These are phyloP conservation scores for Prunus kanzakura DNA, from an alignment of 306 rosid genomes.

Conservation along the genomic window DNA sequence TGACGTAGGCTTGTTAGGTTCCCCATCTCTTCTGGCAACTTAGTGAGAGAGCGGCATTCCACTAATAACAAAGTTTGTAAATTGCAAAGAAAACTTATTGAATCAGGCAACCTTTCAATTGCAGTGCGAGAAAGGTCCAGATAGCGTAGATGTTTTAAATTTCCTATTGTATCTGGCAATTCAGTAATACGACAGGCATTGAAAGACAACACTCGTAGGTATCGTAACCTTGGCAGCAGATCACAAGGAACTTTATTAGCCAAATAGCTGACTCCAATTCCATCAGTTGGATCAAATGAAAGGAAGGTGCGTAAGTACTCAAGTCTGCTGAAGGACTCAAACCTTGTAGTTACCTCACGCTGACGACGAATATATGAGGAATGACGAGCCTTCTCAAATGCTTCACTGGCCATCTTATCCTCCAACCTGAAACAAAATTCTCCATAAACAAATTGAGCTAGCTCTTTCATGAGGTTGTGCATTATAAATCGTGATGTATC, in stretches of 20 bases:
- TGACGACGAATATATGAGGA: slow-evolving; percentile 28
- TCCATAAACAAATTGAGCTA: slow-evolving; percentile 31
- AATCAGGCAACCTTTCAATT: slow-evolving; percentile 24
- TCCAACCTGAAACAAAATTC: slow-evolving; percentile 30
- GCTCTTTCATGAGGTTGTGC: slow-evolving; percentile 28
- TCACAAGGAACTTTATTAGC: slow-evolving; percentile 23
- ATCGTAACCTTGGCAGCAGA: slow-evolving; percentile 23
- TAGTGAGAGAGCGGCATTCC: slow-evolving; percentile 21
- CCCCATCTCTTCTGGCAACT: slow-evolving; percentile 29
- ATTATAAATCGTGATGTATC: slow-evolving; percentile 12
- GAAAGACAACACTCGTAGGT: slow-evolving; percentile 30
- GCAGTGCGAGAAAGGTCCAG: slow-evolving; percentile 34
- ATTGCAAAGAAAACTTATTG: slow-evolving; percentile 24
- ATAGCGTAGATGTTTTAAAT: slow-evolving; percentile 28
- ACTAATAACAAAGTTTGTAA: slow-evolving; percentile 30
- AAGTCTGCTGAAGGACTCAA: slow-evolving; percentile 21
- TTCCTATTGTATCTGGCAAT: slow-evolving; percentile 26
- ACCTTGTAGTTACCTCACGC: slow-evolving; percentile 25
- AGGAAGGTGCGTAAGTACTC: slow-evolving; percentile 32
- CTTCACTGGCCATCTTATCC: slow-evolving; percentile 6
- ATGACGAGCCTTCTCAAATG: slow-evolving; percentile 30
- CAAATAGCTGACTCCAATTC: slow-evolving; percentile 31
- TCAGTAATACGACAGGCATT: slow-evolving; percentile 27
- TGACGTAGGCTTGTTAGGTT: slow-evolving; percentile 19
- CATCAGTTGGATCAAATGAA: slow-evolving; percentile 28